Percentiles rank a stretch among this genome's conserved stretches.
Conservation (phyloP, 495 filamentous ascomycete species). For the Astrocystis sublimbata region DNA sequence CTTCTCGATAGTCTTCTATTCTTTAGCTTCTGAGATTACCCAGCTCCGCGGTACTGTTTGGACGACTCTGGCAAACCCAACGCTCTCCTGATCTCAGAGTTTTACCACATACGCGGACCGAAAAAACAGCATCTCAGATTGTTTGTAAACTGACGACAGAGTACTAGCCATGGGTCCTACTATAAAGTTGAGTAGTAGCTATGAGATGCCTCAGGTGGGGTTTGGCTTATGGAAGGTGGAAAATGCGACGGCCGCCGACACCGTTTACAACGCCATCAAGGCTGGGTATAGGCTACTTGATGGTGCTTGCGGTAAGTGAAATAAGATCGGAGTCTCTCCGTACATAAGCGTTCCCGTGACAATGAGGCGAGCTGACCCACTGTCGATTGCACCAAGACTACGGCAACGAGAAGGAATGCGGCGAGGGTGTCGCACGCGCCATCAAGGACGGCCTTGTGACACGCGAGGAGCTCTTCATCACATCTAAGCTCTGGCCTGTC, state of each 20-base stretch:
- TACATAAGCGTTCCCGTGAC: too few species aligned
- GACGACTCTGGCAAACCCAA: too few species aligned
- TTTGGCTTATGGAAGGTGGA: conserved; percentile 85
- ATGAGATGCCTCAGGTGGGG: conserved; percentile 87
- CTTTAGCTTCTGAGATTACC: too few species aligned
- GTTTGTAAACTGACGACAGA: background rate
- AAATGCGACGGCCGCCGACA: conserved; percentile 73
- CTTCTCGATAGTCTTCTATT: too few species aligned
- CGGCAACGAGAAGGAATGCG: conserved; percentile 82
- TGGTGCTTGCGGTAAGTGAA: conserved; percentile 72
- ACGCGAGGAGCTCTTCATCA: conserved; percentile 86
- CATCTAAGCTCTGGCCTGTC: conserved; percentile 90
- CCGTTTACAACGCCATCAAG: conserved; percentile 88
- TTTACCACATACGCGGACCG: background rate
- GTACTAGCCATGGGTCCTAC: conserved; percentile 49
- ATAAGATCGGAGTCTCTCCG: too few species aligned
- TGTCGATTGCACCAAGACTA: conserved; percentile 59
- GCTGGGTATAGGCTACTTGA: conserved; percentile 84
- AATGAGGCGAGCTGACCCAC: conserved; percentile 6
- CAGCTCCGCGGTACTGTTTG: too few species aligned
- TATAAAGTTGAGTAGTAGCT: conserved; percentile 77
- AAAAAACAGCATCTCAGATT: background rate
- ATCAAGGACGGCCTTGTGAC: conserved; percentile 85
- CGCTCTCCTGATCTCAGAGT: background rate
- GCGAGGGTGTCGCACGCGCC: conserved; percentile 81